Evolutionary conservation across 495 filamentous ascomycete species (phyloP).

Genomic region (Parathielavia appendiculata): DNA sequence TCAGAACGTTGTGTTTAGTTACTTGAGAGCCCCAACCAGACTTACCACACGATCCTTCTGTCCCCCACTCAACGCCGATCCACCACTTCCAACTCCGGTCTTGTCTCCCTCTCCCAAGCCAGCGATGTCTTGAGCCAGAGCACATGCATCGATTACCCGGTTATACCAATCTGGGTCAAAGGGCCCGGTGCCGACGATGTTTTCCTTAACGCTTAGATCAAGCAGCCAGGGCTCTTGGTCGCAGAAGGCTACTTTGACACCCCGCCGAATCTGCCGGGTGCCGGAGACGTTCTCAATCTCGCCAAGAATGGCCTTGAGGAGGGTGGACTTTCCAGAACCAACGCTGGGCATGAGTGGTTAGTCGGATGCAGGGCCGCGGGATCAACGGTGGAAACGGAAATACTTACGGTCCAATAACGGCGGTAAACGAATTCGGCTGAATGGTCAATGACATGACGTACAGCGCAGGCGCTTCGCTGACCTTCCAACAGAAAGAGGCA

Average conservation of each 20-base stretch:
- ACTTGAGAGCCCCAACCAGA: no score
- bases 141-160: conserved; percentile 52
- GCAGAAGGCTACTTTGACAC: conserved; percentile 10
- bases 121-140: conserved; percentile 49
- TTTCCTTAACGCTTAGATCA: conserved; percentile 12
- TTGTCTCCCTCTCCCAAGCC: conserved; percentile 49
- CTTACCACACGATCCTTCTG: conserved; percentile 54
- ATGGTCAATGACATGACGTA: conserved; percentile 3
- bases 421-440: conserved; percentile 8
- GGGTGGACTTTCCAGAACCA: conserved; percentile 7
- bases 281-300: conserved; percentile 8
- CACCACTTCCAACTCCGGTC: conserved; percentile 56
- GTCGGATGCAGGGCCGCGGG: no score
- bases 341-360: background rate
- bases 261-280: background rate
- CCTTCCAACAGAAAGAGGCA: conserved; percentile 12
- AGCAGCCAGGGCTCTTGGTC: conserved; percentile 14
- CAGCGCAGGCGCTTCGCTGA: background rate
- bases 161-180: conserved; percentile 56
- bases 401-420: conserved; percentile 11
- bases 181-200: background rate
- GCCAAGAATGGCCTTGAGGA: conserved; percentile 9
- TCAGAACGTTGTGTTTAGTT: no score
- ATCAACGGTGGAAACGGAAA: no score
- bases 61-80: conserved; percentile 56